These are phyloP conservation scores for Adansonia digitata DNA, from an alignment of 345 rosid species.

Conservation along the genomic window DNA sequence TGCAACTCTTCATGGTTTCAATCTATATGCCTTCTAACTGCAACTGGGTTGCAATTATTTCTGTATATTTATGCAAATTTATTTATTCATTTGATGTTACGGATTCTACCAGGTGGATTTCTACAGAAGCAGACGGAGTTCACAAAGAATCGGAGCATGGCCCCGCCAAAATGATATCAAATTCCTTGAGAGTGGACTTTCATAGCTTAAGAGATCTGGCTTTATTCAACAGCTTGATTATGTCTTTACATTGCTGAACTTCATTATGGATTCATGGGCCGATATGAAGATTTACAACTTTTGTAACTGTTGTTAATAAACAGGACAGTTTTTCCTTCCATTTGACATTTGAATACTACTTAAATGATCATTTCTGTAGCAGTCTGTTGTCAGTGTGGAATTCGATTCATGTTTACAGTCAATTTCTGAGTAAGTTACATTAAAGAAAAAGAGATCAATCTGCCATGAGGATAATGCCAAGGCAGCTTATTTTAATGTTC, in stretches of 20 bases:
- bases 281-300: not conserved
- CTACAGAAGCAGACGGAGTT: conserved; percentile 32
- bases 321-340: not conserved
- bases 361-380: not conserved
- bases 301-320: not conserved
- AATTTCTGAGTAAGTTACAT: not conserved
- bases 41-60: not conserved
- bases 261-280: not conserved
- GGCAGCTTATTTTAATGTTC: not conserved
- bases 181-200: not conserved
- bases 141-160: conserved; percentile 22
- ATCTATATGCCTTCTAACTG: not conserved
- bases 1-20: not conserved
- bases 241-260: not conserved
- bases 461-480: not conserved
- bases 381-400: not conserved
- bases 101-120: conserved; percentile 36
- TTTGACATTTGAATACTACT: not conserved
- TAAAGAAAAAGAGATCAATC: not conserved
- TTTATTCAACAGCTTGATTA: not conserved
- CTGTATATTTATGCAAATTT: not conserved
- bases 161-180: conserved; percentile 30
- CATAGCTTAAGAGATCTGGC: not conserved
- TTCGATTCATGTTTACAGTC: not conserved
- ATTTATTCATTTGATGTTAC: not conserved